phyloP scores from a whole-genome alignment of 2,329 filamentous ascomycete genomes.

The Fusarium oligoseptatum region DNA sequence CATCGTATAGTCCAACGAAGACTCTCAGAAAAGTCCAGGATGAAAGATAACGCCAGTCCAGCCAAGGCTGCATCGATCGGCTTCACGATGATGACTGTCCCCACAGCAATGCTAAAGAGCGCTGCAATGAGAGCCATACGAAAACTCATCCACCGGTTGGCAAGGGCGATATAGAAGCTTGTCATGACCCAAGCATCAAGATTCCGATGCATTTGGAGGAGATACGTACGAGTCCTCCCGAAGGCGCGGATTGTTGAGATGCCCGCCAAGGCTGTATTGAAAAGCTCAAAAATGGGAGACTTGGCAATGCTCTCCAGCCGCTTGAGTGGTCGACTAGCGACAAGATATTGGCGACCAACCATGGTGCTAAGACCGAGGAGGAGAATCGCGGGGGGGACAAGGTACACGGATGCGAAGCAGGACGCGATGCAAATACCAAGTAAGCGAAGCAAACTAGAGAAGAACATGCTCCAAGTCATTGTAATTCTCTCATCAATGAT shows the following conservation, averaged over 20 bases:
- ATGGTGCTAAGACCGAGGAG: slow-evolving; percentile 69
- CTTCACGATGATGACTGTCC: slow-evolving; percentile 71
- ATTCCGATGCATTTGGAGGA: slow-evolving; percentile 74
- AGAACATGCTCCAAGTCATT: slow-evolving; percentile 70
- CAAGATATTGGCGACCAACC: slow-evolving; percentile 72
- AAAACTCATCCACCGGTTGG: slow-evolving; percentile 82
- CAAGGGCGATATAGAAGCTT: slow-evolving; percentile 75
- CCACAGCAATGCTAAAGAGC: slow-evolving; percentile 74
- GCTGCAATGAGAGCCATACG: slow-evolving; percentile 77
- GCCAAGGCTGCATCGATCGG: slow-evolving; percentile 77
- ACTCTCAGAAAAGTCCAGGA: slow-evolving; percentile 73
- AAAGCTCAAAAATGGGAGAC: slow-evolving; percentile 83
- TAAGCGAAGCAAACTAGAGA: slow-evolving; percentile 70
- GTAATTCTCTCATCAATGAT: slow-evolving; percentile 76
- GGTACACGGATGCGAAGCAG: slow-evolving; percentile 74
- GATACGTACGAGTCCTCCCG: slow-evolving; percentile 73
- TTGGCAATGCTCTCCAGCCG: slow-evolving; percentile 81
- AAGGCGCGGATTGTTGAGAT: slow-evolving; percentile 82
- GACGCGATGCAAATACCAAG: slow-evolving; percentile 75
- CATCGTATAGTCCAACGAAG: slow-evolving; percentile 75
- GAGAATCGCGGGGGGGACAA: slow-evolving; percentile 71
- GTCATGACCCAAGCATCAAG: slow-evolving; percentile 77
- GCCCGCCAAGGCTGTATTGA: slow-evolving; percentile 77
- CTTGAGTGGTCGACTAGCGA: slow-evolving; percentile 79
- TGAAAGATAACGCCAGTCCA: slow-evolving; percentile 80